These are phyloP conservation scores for Sclerotinia subarctica DNA, from an alignment of 2,329 filamentous ascomycete genomes.

Conservation along the genomic window DNA sequence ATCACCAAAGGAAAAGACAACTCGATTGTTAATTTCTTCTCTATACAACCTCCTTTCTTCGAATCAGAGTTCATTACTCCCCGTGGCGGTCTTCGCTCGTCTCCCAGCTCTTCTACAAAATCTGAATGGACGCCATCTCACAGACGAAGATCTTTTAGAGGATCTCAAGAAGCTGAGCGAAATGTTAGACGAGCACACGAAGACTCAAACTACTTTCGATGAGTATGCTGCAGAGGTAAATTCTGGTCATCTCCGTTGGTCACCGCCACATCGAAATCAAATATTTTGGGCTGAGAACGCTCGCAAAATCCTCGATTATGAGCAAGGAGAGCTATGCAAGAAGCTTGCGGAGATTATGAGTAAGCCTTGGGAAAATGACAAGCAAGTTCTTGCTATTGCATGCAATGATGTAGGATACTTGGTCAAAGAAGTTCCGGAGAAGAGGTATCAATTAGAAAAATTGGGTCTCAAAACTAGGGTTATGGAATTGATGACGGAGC, in stretches of 20 bases:
- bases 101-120: constrained; percentile 68
- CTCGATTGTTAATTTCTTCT: constrained; percentile 83
- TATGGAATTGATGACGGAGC: constrained; percentile 70
- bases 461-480: constrained; percentile 65
- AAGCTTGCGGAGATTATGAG: constrained; percentile 65
- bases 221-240: constrained; percentile 63
- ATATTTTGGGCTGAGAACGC: constrained; percentile 74
- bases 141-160: constrained; percentile 62
- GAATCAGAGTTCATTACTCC: constrained; percentile 71
- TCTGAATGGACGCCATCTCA: constrained; percentile 58
- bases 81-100: constrained; percentile 80
- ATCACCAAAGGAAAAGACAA: constrained; percentile 98
- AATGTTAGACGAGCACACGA: constrained; percentile 64
- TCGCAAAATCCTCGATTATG: constrained; percentile 63
- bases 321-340: constrained; percentile 61
- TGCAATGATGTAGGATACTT: constrained; percentile 70
- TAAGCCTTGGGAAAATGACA: constrained; percentile 67
- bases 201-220: constrained; percentile 53
- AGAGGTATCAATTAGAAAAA: constrained; percentile 62
- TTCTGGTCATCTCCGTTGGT: constrained; percentile 70
- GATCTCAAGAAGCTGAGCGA: constrained; percentile 60
- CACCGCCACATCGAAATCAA: constrained; percentile 68
- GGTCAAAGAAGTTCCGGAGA: constrained; percentile 69
- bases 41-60: constrained; percentile 77
- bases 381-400: constrained; percentile 69